Evolutionary conservation across 768 basidiomycete genomes (phyloP).

Genomic region (Royoungia palumana): DNA sequence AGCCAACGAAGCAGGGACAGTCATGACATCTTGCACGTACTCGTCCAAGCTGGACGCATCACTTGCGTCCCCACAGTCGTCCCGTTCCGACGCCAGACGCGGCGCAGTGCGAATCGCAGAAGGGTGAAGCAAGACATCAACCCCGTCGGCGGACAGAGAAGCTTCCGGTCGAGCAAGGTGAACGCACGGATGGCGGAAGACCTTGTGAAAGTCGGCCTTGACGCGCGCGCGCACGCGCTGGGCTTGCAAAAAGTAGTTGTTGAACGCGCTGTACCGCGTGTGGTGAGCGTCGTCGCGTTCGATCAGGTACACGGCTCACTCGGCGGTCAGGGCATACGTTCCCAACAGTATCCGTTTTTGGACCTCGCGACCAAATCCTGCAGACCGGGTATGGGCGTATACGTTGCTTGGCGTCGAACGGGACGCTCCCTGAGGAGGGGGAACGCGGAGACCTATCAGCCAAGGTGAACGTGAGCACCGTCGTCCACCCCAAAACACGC

Average conservation of each 20-base stretch:
- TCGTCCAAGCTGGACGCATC: conserved; percentile 39
- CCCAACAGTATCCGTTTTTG: conserved; percentile 84
- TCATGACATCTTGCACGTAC: conserved; percentile 90
- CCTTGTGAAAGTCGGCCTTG: conserved; percentile 65
- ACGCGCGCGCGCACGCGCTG: conserved; percentile 73
- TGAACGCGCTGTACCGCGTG: conserved; percentile 67
- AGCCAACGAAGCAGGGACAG: conserved; percentile 87
- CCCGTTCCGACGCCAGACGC: conserved; percentile 30
- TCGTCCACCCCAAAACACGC: not conserved
- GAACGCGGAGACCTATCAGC: conserved; percentile 47
- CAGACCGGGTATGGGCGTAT: conserved; percentile 65
- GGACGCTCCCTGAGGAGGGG: conserved; percentile 41
- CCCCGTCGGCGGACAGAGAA: conserved; percentile 26
- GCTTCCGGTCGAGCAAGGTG: conserved; percentile 29
- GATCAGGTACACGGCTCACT: conserved; percentile 56
- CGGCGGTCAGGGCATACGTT: conserved; percentile 87
- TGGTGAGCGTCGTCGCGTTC: not conserved
- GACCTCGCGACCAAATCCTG: conserved; percentile 81
- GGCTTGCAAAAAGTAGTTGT: conserved; percentile 96
- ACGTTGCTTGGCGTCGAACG: conserved; percentile 48
- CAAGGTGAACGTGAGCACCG: not conserved
- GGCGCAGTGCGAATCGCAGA: conserved; percentile 88
- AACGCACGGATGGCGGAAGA: conserved; percentile 60
- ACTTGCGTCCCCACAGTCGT: conserved; percentile 1
- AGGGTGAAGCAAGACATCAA: conserved; percentile 85